Evolutionary conservation across 176 grass and related monocot species (phyloP).

Genomic region (Carex scoparia): DNA sequence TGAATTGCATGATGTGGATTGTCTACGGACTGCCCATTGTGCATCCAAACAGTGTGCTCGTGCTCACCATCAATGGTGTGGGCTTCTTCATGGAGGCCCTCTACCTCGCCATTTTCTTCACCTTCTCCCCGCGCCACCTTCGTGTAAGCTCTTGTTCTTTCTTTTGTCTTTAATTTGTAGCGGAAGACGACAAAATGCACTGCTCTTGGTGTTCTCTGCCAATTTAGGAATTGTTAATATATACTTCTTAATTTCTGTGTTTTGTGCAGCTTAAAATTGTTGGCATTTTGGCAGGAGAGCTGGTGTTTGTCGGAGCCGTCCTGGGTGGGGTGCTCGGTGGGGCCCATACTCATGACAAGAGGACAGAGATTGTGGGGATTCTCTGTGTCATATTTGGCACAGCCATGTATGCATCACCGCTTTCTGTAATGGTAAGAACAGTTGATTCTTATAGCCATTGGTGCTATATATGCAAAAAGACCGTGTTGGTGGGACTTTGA

Average conservation of each 20-base stretch:
- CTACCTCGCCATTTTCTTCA: constrained; percentile 57
- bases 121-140: constrained; percentile 19
- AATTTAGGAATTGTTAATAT: background rate
- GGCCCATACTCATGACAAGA: constrained; percentile 38
- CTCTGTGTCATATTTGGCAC: constrained; percentile 51
- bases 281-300: constrained; percentile 23
- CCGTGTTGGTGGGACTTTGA: background rate
- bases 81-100: constrained; percentile 44
- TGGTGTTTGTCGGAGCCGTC: constrained; percentile 41
- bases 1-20: constrained; percentile 76
- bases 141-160: constrained; percentile 27
- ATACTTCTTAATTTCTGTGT: background rate
- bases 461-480: background rate
- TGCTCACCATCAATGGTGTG: constrained; percentile 67
- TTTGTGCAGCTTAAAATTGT: constrained; percentile 40
- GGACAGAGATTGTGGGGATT: constrained; percentile 57
- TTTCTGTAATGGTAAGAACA: constrained; percentile 55
- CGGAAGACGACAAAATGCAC: background rate
- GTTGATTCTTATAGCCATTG: background rate
- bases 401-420: constrained; percentile 53
- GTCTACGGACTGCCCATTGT: constrained; percentile 79
- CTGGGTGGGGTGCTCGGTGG: constrained; percentile 23
- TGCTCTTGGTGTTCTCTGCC: background rate
- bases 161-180: background rate
- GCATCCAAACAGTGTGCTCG: constrained; percentile 64